Conservation (phyloP, 1,284 basidiomycete species). For the Crocinoboletus sp. region DNA sequence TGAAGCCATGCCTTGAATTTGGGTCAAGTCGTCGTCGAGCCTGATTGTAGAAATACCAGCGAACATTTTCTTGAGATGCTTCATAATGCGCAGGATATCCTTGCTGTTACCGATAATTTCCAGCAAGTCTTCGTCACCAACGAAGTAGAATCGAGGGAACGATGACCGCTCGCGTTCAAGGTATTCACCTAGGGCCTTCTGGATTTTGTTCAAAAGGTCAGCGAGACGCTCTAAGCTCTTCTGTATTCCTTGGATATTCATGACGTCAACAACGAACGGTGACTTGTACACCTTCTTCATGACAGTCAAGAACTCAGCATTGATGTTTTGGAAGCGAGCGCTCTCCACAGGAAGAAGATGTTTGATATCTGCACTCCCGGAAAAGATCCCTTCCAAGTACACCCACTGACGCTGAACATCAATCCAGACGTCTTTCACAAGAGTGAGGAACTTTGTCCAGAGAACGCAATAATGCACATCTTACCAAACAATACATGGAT, state of each 20-base stretch:
- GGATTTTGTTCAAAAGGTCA: constrained; percentile 96
- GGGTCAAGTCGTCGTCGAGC: constrained; percentile 86
- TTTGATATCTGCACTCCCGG: constrained; percentile 98
- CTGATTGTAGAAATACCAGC: constrained; percentile 91
- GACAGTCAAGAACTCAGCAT: constrained; percentile 95
- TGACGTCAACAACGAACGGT: constrained; percentile 94
- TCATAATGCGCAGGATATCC: constrained; percentile 96
- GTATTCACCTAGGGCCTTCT: constrained; percentile 99
- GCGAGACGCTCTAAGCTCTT: constrained; percentile 97
- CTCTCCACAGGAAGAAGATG: constrained; percentile 97
- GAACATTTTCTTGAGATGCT: constrained; percentile 99
- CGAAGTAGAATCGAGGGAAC: constrained; percentile 99
- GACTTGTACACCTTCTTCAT: constrained; percentile 99
- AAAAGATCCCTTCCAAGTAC: constrained; percentile 98
- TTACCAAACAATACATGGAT: constrained; percentile 93
- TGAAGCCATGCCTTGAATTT: constrained; percentile 89
- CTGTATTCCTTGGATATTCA: constrained; percentile 95
- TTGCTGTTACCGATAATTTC: constrained; percentile 99
- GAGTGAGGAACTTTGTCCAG: constrained; percentile 10
- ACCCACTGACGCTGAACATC: constrained; percentile 99
- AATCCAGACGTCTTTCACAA: constrained; percentile 86
- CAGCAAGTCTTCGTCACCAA: constrained; percentile 97
- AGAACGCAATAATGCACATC: constrained; percentile 15
- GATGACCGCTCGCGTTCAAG: constrained; percentile 95
- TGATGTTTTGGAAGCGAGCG: constrained; percentile 97